These are phyloP conservation scores for Aspergillus nidulans DNA, from an alignment of 495 filamentous ascomycete genomes.

Conservation along the genomic window DNA sequence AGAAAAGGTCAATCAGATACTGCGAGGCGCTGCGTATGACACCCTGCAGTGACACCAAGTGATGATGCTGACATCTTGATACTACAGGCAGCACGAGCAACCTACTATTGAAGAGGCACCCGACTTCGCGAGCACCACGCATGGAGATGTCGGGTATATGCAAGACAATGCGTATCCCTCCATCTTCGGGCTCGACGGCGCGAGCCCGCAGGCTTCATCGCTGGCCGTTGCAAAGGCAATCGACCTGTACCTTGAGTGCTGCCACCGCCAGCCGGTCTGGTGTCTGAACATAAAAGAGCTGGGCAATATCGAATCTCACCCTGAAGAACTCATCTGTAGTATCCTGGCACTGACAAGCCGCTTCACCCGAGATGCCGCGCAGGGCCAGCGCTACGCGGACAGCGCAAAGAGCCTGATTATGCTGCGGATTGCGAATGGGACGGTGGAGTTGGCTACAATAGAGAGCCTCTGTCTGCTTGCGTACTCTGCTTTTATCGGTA, in stretches of 20 bases:
- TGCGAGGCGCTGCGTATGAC: conserved; percentile 31
- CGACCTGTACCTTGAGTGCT: conserved; percentile 42
- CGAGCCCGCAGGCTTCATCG: conserved; percentile 24
- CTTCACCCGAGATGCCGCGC: conserved; percentile 36
- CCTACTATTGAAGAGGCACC: conserved; percentile 13
- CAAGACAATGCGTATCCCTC: conserved; percentile 22
- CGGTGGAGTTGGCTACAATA: conserved; percentile 40
- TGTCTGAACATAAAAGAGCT: conserved; percentile 43
- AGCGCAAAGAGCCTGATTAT: conserved; percentile 41
- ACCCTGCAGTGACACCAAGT: no score
- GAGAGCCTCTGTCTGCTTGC: conserved; percentile 43
- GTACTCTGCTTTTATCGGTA: conserved; percentile 42
- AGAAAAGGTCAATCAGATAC: conserved; percentile 44
- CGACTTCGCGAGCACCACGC: conserved; percentile 17
- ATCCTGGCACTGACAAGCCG: conserved; percentile 40
- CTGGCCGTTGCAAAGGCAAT: conserved; percentile 30
- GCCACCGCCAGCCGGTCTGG: conserved; percentile 47
- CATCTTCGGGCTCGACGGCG: conserved; percentile 29
- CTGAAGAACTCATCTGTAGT: conserved; percentile 41
- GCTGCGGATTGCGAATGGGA: conserved; percentile 45
- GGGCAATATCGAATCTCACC: conserved; percentile 29
- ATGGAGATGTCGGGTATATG: conserved; percentile 16
- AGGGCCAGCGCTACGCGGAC: conserved; percentile 36
- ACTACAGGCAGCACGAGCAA: conserved; percentile 10
- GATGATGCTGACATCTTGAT: no score